Conservation (phyloP, 2,329 filamentous ascomycete species). For the Stagonosporopsis vannaccii region DNA sequence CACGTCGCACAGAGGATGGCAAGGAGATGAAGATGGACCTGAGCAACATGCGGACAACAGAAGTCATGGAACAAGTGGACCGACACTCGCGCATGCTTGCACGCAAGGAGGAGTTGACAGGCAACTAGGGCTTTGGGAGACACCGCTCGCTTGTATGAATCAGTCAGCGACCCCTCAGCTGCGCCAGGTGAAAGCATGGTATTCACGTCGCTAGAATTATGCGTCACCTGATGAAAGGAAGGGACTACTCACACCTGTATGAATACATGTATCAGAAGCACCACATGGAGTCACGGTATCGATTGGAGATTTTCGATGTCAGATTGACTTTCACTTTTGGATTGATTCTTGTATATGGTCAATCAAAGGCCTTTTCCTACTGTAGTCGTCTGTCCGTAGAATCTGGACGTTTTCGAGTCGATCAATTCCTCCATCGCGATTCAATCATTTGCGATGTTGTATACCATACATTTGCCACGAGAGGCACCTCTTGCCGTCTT, state of each 20-base stretch:
- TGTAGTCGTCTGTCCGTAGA: neutral
- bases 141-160: neutral
- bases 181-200: neutral
- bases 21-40: slow-evolving; percentile 86
- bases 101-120: slow-evolving; percentile 79
- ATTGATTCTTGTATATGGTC: slow-evolving; percentile 27
- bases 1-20: slow-evolving; percentile 76
- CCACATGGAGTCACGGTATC: slow-evolving; percentile 37
- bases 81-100: slow-evolving; percentile 84
- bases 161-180: neutral
- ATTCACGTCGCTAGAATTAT: neutral
- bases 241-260: slow-evolving; percentile 14
- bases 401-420: neutral
- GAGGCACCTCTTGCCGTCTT: neutral
- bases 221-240: neutral
- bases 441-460: slow-evolving; percentile 2
- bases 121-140: slow-evolving; percentile 32
- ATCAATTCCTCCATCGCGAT: neutral
- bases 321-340: slow-evolving; percentile 21
- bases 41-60: slow-evolving; percentile 81
- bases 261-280: slow-evolving; percentile 26
- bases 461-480: neutral
- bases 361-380: slow-evolving; percentile 17
- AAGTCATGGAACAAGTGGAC: slow-evolving; percentile 87
- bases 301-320: slow-evolving; percentile 10